Evolutionary conservation across 116 monocot species (phyloP).

Genomic region (Cymodocea nodosa): DNA sequence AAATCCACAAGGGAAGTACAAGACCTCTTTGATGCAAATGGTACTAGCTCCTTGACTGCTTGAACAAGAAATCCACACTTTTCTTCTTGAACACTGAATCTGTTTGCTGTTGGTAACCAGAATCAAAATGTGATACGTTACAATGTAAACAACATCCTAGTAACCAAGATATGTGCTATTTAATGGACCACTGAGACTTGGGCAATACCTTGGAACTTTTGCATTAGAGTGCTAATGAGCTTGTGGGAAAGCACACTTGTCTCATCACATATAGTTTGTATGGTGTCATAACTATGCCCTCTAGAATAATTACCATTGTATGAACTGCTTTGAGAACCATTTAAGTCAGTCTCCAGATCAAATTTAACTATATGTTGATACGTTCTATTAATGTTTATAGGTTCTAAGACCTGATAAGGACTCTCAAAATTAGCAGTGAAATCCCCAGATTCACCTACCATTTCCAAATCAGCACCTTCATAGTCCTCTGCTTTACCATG

Average conservation of each 20-base stretch:
- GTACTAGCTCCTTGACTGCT: conserved; percentile 21
- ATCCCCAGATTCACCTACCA: conserved; percentile 21
- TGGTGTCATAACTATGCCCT: conserved; percentile 3
- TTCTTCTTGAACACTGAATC: neutral
- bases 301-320: conserved; percentile 2
- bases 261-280: conserved; percentile 56
- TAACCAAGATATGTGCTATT: neutral
- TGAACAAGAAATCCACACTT: conserved; percentile 7
- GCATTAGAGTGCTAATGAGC: conserved; percentile 35
- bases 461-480: conserved; percentile 19
- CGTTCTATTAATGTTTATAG: neutral
- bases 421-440: neutral
- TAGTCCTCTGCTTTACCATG: neutral
- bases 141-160: neutral
- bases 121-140: neutral
- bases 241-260: conserved; percentile 45
- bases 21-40: conserved; percentile 35
- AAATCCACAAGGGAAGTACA: neutral
- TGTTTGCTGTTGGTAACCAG: neutral
- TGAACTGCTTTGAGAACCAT: neutral
- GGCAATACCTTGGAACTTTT: conserved; percentile 42
- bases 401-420: neutral
- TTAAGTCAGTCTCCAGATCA: conserved; percentile 5
- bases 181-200: neutral
- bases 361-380: conserved; percentile 2